These are phyloP conservation scores for Boletales sp. DNA, from an alignment of 768 basidiomycete genomes.

Conservation along the genomic window DNA sequence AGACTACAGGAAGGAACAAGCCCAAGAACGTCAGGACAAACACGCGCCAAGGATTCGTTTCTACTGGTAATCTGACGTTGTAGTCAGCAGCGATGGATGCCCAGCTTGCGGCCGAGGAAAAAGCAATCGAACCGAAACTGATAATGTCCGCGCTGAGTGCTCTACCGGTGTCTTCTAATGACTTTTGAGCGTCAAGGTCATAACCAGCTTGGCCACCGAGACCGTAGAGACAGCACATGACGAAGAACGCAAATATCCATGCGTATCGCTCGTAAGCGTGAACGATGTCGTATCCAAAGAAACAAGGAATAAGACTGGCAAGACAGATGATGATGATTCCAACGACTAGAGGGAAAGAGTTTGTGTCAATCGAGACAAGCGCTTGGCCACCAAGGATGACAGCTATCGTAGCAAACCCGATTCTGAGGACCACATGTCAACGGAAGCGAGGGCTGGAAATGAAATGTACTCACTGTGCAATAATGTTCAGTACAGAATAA, in stretches of 20 bases:
- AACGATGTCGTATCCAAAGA: slow-evolving; percentile 44
- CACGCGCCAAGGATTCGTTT: slow-evolving; percentile 40
- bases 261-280: slow-evolving; percentile 54
- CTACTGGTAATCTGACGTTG: slow-evolving; percentile 45
- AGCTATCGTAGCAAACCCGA: slow-evolving; percentile 47
- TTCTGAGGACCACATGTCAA: slow-evolving; percentile 17
- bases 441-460: background rate
- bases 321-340: slow-evolving; percentile 47
- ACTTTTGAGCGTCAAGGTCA: slow-evolving; percentile 40
- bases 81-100: slow-evolving; percentile 54
- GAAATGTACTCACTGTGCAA: slow-evolving; percentile 39
- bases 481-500: slow-evolving; percentile 51
- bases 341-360: slow-evolving; percentile 42
- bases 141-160: slow-evolving; percentile 45
- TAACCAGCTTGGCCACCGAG: slow-evolving; percentile 47
- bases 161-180: slow-evolving; percentile 42
- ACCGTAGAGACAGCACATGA: slow-evolving; percentile 51
- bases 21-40: slow-evolving; percentile 51
- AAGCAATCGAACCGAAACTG: slow-evolving; percentile 50
- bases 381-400: slow-evolving; percentile 55
- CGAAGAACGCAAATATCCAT: slow-evolving; percentile 45
- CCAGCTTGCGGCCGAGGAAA: slow-evolving; percentile 48
- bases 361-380: slow-evolving; percentile 42
- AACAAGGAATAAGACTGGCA: slow-evolving; percentile 42
- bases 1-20: slow-evolving; percentile 44